phyloP scores from a whole-genome alignment of 495 filamentous ascomycete genomes.

The Pseudevernia furfuracea region DNA sequence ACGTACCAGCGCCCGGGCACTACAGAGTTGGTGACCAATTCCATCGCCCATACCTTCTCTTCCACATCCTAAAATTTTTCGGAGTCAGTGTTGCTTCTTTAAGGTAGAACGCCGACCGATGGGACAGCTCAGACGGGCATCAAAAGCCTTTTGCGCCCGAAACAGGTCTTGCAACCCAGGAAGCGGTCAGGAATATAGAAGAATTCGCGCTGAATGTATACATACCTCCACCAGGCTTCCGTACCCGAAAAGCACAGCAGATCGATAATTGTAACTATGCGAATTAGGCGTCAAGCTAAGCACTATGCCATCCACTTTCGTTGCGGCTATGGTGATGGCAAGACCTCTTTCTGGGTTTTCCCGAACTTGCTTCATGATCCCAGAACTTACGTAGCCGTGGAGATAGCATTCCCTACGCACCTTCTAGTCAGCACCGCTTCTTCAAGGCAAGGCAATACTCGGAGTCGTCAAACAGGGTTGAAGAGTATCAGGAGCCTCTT shows the following conservation, averaged over 20 bases:
- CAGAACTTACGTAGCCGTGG: constrained; percentile 78
- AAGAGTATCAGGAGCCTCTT: not conserved
- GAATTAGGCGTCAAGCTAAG: constrained; percentile 69
- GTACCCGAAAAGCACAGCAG: constrained; percentile 69
- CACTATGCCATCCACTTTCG: constrained; percentile 64
- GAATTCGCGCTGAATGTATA: not conserved
- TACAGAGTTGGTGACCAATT: constrained; percentile 69
- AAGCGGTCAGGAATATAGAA: not conserved
- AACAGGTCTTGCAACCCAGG: not conserved
- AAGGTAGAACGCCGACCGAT: not conserved
- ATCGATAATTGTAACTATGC: constrained; percentile 87
- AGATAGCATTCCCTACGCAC: constrained; percentile 59
- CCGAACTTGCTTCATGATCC: constrained; percentile 64
- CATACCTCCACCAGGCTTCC: constrained; percentile 52
- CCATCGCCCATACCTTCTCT: constrained; percentile 80
- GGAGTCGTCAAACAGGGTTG: not conserved
- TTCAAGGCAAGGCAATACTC: not conserved
- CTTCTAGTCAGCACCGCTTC: not conserved
- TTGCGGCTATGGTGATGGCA: constrained; percentile 59
- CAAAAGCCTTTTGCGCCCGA: not conserved
- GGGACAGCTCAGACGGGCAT: not conserved
- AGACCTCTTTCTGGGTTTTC: constrained; percentile 38
- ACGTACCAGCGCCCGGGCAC: constrained; percentile 53
- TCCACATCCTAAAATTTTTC: constrained; percentile 34
- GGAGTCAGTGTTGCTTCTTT: not conserved